Base-by-base conservation (phyloP, 2,329 filamentous ascomycete species). In the Epichloe gansuensis region DNA sequence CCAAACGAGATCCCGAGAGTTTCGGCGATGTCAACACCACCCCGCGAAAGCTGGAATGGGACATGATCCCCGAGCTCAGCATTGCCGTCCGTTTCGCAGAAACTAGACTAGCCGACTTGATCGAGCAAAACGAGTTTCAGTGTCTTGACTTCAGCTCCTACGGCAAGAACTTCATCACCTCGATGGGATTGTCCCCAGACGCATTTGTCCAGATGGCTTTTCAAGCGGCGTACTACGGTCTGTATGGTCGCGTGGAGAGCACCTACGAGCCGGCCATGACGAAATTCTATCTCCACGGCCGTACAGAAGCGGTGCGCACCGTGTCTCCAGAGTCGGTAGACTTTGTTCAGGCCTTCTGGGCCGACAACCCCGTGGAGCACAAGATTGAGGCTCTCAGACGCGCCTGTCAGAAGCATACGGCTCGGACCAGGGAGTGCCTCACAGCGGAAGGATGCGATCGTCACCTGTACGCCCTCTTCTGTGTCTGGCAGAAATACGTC, bases 171-270 rank as follows among this genome's bases (percentile, higher is more conserved):
- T 96, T 96, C 65, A 96, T 98, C 69, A 97, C 90, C 0, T 89
- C 86, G 0, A 94, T 94, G 84, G 91, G 91, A 7, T 94, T 97
- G 69, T 97, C 91, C 0, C 91, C 93, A 0, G 93, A 97, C 66
- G 93, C 93, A 0, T 98, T 95, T 65, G 88, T 98, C 21, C 93
- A 98, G 68, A 97, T 98, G 91, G 93, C 93, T 0, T 96, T 96
- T 72, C 93, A 98, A 68, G 91, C 91, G 4, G 91, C 93, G 1
- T 97, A 98, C 73, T 98, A 96, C 63, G 93, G 93, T 2, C 77
- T 98, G 7, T 98, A 97, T 61, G 93, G 93, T 3, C 83, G 89
- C 4, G 82, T 95, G 1, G 93, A 97, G 68, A 95, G 89, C 65
- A 93, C 91, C 0, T 98, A 98, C 66, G 93, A 98, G 69, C 93